Evolutionary conservation across 768 basidiomycete genomes (phyloP), one percentile per base, ranked within the genome.

Genomic region (Xerocomellus chrysenteron): DNA sequence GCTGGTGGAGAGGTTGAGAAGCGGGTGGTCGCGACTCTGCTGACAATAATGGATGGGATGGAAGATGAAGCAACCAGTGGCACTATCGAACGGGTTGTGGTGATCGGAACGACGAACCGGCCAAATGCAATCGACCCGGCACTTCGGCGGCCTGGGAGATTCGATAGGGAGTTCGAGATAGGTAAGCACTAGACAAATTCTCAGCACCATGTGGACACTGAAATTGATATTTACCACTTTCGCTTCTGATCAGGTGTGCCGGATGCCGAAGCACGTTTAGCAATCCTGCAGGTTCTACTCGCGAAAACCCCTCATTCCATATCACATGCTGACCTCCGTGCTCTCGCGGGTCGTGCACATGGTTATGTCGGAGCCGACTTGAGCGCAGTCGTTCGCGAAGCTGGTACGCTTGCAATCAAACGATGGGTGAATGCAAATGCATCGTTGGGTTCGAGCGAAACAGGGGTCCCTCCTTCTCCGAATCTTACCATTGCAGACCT

Each of bases 361-460:
- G 97, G 97, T 0, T 98, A 95, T 69, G 97, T 99, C 45, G 97
- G 96, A 8, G 97, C 97, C 6, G 97, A 99, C 72, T 80, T 99
- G 43, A 86, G 88, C 33, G 92, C 94, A 0, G 85, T 98, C 52
- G 85, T 98, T 24, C 88, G 96, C 33, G 92, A 96, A 73, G 94
- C 94, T 10, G 95, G 95, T 3, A 94, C 94, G 3, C 72, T 85
- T 21, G 90, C 94, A 3, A 96, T 99, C 69, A 95, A 95, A 64
- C 85, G 88, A 17, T 90, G 85, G 84, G 73, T 89, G 28, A 74
- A 75, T 32, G 59, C 56, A 36, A 56, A 59, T 37, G 33, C 37
- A 19, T 54, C 62, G 30, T 48, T 14, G 12, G 52, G 41, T 21
- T 28, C 65, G 13, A 49, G 43, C 8, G 57, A 40, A 41, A 35